Evolutionary conservation across 1,284 basidiomycete genomes (phyloP), one percentile per base, ranked within the genome.

Genomic region (Pseudozyma tsukubaensis): DNA sequence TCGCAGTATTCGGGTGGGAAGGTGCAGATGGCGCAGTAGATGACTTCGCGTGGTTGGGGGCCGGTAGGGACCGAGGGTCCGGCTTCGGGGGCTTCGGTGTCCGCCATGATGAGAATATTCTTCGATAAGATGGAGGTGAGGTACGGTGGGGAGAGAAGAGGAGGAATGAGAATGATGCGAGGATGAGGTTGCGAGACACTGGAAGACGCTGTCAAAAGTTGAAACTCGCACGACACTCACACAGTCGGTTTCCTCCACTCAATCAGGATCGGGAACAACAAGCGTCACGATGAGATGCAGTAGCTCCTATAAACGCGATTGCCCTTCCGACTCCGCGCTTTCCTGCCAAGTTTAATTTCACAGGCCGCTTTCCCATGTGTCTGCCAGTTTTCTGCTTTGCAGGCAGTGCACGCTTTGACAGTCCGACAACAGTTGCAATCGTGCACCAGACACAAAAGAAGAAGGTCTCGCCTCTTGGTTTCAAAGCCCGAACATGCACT

Each of bases 1-100:
- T 82, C 80, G 70, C 82, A 84, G 72, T 83, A 84, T 57, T 84
- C 82, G 53, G 81, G 81, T 0, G 82, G 82, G 50, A 82, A 82
- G 47, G 82, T 78, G 72, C 79, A 82, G n/a, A 82, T 63, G 12
- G 74, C 69, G 45, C 80, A 82, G 69, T 82, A 82, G 49, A 76
- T 40, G 36, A 76, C 67, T 24, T 60, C 49, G 37, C 78, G 68
- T 18, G 76, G 71, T 14, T 72, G 71, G 5, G 72, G 67, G 2
- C 67, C 67, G 47, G 62, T 52, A 18, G 64, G 56, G 9, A 56
- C 71, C 5, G 72, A 74, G 5, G 72, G 72, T 13, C 72, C 72
- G 10, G 72, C 72, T 57, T 74, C 72, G 44, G 57, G 14, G n/a
- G 4, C 29, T 50, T 71, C 60, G 10, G 51, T 21, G 62, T 71